Evolutionary conservation across 2,329 filamentous ascomycete genomes (phyloP), one percentile per base, ranked within the genome.

Genomic region (Colletotrichum sp.): DNA sequence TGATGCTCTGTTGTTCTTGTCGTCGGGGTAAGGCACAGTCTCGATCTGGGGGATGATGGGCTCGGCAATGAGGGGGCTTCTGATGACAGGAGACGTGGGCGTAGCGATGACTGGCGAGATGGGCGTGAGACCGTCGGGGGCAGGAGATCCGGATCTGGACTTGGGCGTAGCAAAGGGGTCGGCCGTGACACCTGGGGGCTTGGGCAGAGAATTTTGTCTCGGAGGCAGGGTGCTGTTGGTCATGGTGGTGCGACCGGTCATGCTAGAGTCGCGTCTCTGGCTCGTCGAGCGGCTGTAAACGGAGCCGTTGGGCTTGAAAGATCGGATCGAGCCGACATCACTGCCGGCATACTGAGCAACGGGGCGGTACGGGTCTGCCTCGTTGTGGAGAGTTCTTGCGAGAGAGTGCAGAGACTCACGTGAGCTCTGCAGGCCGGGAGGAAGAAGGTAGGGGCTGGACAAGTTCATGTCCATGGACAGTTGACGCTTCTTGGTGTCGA

Each of bases 381-480:
- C 91, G 79, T 92, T 90, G 72, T 92, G 90, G 62, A 96, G 90
- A 3, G 93, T 94, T 70, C 94, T 93, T 30, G 96, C 95, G 78
- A 99, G 88, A 4, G 96, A 98, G 83, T 96, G 93, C 78, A 99
- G 89, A 7, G 96, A 98, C 79, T 98, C 96, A 60, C 92, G 92
- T 1, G 96, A 98, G 81, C 91, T 89, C 57, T 97, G 92, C 24
- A 96, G 82, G 71, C 92, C 93, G 2, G 95, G 95, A 6, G 97
- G 96, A n/a, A 99, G 89, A n/a, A 99, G 90, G 83, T 99, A 99
- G 3, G 97, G 97, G 80, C 93, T 97, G 39, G 91, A 92, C 64
- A 96, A 89, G 81, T 94, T 92, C 90, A 96, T 91, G 80, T 92
- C 91, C 90, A 96, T 92, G 39, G 93, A 94, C 66, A 94, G 84